phyloP scores from a whole-genome alignment of 352 stramenopile species.

The Phytophthora tentaculata region DNA sequence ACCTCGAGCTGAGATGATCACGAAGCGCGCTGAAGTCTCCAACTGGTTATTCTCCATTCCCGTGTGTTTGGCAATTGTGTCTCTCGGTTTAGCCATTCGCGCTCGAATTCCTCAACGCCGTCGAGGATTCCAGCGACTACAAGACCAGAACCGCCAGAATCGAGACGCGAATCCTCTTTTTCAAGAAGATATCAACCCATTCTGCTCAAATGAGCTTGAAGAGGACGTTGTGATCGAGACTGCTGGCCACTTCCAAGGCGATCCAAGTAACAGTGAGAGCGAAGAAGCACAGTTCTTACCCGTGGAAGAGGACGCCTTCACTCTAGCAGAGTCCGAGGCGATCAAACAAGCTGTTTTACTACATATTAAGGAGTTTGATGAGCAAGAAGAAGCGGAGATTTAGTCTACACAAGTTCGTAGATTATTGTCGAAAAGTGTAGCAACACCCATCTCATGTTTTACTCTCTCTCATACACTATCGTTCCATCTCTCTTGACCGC shows the following conservation, averaged over 20 bases:
- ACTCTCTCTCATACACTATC: constrained; percentile 55
- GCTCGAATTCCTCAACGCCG: constrained; percentile 6
- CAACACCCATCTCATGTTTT: neutral
- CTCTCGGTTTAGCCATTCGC: constrained; percentile 47
- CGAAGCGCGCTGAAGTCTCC: constrained; percentile 25
- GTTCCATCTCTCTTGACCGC: constrained; percentile 58
- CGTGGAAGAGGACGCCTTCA: constrained; percentile 20
- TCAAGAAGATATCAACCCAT: constrained; percentile 82
- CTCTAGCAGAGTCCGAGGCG: constrained; percentile 23
- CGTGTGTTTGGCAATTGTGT: constrained; percentile 47
- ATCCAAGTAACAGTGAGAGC: constrained; percentile 25
- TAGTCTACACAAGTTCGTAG: neutral
- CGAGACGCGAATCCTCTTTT: constrained; percentile 8
- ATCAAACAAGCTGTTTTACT: constrained; percentile 36
- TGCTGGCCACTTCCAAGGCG: constrained; percentile 34
- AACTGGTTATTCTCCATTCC: constrained; percentile 58
- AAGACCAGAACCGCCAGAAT: constrained; percentile 32
- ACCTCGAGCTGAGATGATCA: constrained; percentile 8
- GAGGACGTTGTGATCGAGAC: constrained; percentile 47
- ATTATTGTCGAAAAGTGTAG: too few relatives aligned
- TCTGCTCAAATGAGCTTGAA: constrained; percentile 43
- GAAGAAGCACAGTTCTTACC: constrained; percentile 31
- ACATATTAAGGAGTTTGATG: constrained; percentile 37
- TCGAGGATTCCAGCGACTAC: constrained; percentile 47
- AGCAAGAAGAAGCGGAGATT: constrained; percentile 30